These are phyloP conservation scores for Dysphania ambrosioides DNA, from an alignment of 148 eudicot genomes.

Conservation along the genomic window DNA sequence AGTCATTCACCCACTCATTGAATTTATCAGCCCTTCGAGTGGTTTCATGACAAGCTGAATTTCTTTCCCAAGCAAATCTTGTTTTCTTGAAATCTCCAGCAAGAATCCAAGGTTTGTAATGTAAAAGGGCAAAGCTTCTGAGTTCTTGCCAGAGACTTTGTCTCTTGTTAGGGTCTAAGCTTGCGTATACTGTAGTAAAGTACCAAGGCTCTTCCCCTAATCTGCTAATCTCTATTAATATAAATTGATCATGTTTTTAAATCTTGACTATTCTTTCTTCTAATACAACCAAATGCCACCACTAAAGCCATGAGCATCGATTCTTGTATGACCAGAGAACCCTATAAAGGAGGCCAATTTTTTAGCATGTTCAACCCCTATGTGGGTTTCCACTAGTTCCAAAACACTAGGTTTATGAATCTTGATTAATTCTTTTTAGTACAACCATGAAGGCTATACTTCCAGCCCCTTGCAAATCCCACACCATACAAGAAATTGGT, in stretches of 20 bases:
- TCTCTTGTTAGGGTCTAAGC: not conserved
- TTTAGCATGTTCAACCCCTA: not conserved
- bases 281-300: not conserved
- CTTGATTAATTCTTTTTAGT: not conserved
- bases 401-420: not conserved
- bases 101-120: not conserved
- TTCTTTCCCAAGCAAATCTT: not conserved
- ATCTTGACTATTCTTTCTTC: too few relatives aligned
- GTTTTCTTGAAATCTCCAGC: slow-evolving; percentile 15
- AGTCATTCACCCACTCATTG: not conserved
- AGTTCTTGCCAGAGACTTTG: not conserved
- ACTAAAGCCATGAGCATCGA: not conserved
- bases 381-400: not conserved
- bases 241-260: not conserved
- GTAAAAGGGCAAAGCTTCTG: not conserved
- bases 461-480: not conserved
- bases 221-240: not conserved
- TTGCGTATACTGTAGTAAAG: not conserved
- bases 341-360: not conserved
- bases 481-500: not conserved
- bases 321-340: not conserved
- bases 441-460: not conserved
- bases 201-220: not conserved
- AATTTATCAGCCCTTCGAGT: not conserved
- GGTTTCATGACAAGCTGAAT: not conserved